Base-by-base conservation (phyloP, 1,284 basidiomycete species). In the Cryptococcus floricola region DNA sequence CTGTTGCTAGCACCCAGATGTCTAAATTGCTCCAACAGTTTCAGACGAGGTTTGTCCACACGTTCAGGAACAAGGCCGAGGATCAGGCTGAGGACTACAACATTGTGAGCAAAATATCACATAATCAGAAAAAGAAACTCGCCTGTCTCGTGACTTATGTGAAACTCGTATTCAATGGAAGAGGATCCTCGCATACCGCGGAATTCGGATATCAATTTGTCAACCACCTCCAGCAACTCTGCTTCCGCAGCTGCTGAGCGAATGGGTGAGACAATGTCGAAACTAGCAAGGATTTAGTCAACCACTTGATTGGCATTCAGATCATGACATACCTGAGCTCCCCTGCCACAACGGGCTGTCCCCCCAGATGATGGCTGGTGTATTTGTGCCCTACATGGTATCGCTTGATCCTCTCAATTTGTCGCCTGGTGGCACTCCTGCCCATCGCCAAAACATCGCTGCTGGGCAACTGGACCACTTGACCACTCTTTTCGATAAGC, bases 391-490 rank as follows among this genome's bases (percentile, higher is more conserved):
- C 82, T 37, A 95, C 86, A 74, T 92, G 88, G 76, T 88, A 96
- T 16, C 93, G 83, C 76, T 98, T 97, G 74, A 96, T 91, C 42
- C 94, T 80, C 63, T 83, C 84, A 49, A 85, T 82, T 48, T 84
- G 84, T 14, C 81, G 83, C 54, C 88, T 81, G 0, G 89, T 90
- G 16, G 91, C 91, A 42, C 90, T 80, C 47, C 92, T 82, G 9
- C 93, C 91, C 73, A 97, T 95, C 0, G 88, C 86, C 2, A 89
- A 80, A 13, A 94, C 79, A 13, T 86, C 83, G 58, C 89, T 87
- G 57, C 86, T 86, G 0, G 91, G 88, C 28, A 96, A 80, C 41
- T 84, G 82, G 3, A 95, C 87, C 1, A 92, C 79, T 61, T 91
- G 88, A 2, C 90, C 91, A 52, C 87, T 86, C 53, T 84, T 80